A percentile compares a stretch with the other conserved stretches of the same genome.
phyloP scores from a whole-genome alignment of 2,329 filamentous ascomycete species.

The Arthrobotrys megalospora region DNA sequence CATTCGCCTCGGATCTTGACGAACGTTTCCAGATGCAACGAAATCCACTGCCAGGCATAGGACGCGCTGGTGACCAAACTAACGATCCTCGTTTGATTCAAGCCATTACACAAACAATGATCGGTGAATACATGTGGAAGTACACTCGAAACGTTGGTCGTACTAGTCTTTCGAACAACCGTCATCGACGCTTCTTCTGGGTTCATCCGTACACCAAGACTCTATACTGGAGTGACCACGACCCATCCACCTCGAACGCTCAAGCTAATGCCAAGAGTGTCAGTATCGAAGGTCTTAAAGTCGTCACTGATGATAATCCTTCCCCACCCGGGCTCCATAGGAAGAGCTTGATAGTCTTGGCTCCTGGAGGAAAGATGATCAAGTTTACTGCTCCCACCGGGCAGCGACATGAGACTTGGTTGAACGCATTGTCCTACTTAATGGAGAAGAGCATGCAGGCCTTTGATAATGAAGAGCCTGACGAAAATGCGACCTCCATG shows the following conservation, averaged over 20 bases:
- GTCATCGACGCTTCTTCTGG: conserved; percentile 98
- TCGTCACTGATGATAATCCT: conserved; percentile 94
- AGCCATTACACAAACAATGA: conserved; percentile 99
- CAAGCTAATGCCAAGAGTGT: conserved; percentile 85
- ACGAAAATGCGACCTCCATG: conserved; percentile 66
- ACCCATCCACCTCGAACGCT: conserved; percentile 84
- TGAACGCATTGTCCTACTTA: conserved; percentile 94
- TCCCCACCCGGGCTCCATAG: conserved; percentile 94
- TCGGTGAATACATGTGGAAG: conserved; percentile 98
- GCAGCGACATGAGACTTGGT: conserved; percentile 97
- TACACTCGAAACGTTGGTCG: conserved; percentile 96
- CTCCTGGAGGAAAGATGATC: conserved; percentile 83
- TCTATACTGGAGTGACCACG: conserved; percentile 94
- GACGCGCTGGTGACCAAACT: conserved; percentile 64
- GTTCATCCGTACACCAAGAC: conserved; percentile 97
- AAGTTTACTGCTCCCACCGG: conserved; percentile 96
- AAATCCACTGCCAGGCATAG: conserved; percentile 66
- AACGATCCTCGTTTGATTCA: conserved; percentile 99
- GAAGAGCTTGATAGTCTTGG: conserved; percentile 91
- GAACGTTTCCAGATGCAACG: conserved; percentile 85
- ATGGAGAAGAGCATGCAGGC: conserved; percentile 79
- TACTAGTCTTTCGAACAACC: conserved; percentile 86
- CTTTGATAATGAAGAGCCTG: conserved; percentile 72
- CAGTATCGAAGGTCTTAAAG: conserved; percentile 90
- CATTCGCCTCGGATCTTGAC: conserved; percentile 94